Evolutionary conservation across 805 yeast genomes (phyloP), one percentile per base, ranked within the genome.

Genomic region (Ogataea sp.): DNA sequence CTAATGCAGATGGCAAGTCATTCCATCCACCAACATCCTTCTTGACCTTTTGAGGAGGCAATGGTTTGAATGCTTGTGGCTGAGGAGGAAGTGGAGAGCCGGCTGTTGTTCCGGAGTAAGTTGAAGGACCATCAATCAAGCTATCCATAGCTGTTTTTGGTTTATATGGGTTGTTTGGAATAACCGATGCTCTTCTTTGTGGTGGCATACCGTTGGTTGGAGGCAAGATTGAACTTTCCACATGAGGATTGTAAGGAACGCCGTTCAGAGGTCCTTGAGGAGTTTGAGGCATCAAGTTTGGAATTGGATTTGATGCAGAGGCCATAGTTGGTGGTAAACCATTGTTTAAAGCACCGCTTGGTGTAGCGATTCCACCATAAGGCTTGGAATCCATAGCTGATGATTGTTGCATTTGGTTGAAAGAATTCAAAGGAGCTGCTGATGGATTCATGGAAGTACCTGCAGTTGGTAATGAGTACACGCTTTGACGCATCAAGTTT

Each of bases 11-110:
- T 37, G 87, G 86, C 43, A 80, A 61, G 52, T 79, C 85, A 49
- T 79, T 80, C 86, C 87, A 80, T 3, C 85, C 86, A 29, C 79
- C 84, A 29, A 73, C 73, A 32, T 75, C 75, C 39, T 58, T 60
- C 41, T 68, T 71, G 43, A 46, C 49, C 18, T 46, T 47, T 18
- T 56, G 55, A 9, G 47, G 49, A 16, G 57, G 56, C 34, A 60
- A 59, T 13, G 56, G 51, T 9, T 47, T n/a, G 13, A 37, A 27
- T 4, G 26, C 35, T 25, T 23, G 8, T 24, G 34, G 31, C 20
- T 26, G 39, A 34, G 24, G 42, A 13, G 13, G 38, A 33, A 15
- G 15, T 15, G 43, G 39, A 11, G 45, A 30, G 10, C 41, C 34
- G 6, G 43, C 31, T 8, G 40, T 37, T 7, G 33, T 16, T 35